Conservation (phyloP, 164 flowering plant genomes). For the Magnolia kwangsiensis region DNA sequence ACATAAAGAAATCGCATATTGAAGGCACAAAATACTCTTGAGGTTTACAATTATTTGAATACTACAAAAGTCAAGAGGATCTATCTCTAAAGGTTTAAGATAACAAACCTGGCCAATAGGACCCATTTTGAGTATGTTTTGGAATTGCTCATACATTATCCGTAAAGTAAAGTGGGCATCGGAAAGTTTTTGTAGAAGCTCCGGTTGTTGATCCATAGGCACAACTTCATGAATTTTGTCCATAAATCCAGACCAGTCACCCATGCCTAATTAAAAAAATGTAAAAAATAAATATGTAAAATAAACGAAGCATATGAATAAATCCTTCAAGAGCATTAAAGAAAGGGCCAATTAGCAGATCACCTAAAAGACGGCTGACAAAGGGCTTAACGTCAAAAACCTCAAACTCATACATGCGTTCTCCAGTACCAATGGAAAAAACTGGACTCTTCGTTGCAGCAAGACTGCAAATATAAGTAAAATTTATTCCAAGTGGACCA, state of each 20-base stretch:
- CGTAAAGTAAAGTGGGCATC: slow-evolving; percentile 89
- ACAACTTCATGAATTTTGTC: slow-evolving; percentile 99
- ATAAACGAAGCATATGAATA: not conserved
- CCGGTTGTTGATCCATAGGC: slow-evolving; percentile 98
- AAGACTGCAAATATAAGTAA: slow-evolving; percentile 50
- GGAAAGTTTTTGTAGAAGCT: slow-evolving; percentile 89
- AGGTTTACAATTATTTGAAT: too few relatives aligned
- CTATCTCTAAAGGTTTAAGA: not conserved
- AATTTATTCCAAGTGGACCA: not conserved
- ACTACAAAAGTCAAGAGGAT: too few relatives aligned
- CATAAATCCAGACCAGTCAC: slow-evolving; percentile 99
- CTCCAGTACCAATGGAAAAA: slow-evolving; percentile 96
- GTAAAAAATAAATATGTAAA: not conserved
- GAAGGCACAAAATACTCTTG: too few relatives aligned
- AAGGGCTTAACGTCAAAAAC: slow-evolving; percentile 98
- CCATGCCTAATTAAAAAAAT: slow-evolving; percentile 63
- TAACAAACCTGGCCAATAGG: slow-evolving; percentile 85
- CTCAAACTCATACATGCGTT: slow-evolving; percentile 99
- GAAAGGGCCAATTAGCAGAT: not conserved
- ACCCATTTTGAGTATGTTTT: slow-evolving; percentile 96
- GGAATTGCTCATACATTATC: slow-evolving; percentile 95
- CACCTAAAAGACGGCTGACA: slow-evolving; percentile 95
- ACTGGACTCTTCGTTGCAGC: slow-evolving; percentile 99
- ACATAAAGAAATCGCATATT: too few relatives aligned
- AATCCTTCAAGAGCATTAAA: not conserved